Evolutionary conservation across 2,329 filamentous ascomycete species (phyloP).

Genomic region (Pseudogymnoascus sp.): DNA sequence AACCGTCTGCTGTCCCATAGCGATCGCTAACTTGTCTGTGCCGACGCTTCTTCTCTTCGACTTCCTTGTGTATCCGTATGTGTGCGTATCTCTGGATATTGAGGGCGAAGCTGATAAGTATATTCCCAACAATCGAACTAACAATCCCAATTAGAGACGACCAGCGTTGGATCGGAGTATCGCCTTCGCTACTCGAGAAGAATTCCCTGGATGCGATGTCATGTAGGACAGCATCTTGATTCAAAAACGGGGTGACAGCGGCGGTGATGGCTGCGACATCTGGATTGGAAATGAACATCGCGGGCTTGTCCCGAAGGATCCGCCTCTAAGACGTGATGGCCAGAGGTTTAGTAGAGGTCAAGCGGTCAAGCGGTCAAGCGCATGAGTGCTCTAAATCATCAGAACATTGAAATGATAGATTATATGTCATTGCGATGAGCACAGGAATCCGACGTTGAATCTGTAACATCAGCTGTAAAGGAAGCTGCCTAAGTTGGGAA

Average conservation of each 20-base stretch:
- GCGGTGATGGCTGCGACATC: neutral
- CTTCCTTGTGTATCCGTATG: conserved; percentile 68
- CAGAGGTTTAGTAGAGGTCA: neutral
- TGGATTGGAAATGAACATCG: conserved; percentile 4
- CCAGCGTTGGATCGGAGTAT: conserved; percentile 58
- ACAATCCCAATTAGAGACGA: conserved; percentile 91
- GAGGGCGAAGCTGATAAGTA: conserved; percentile 88
- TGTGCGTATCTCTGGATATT: conserved; percentile 97
- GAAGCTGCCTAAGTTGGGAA: neutral
- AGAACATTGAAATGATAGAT: neutral
- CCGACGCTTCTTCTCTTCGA: conserved; percentile 46
- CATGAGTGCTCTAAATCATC: neutral
- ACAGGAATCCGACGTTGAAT: neutral
- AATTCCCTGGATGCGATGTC: neutral
- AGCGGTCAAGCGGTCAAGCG: neutral
- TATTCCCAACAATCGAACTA: conserved; percentile 84
- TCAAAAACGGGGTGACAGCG: neutral
- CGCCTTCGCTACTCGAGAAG: conserved; percentile 23
- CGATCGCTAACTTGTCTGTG: conserved; percentile 38
- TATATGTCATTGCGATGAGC: conserved; percentile 1
- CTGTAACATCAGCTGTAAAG: neutral
- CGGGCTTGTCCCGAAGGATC: conserved; percentile 1
- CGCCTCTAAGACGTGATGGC: neutral
- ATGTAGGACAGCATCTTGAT: conserved; percentile 4
- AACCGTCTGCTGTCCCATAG: conserved; percentile 37